Percentiles rank a stretch among this genome's conserved stretches.
Conservation (phyloP, 2,329 filamentous ascomycete species). For the Botrytis paeoniae region DNA sequence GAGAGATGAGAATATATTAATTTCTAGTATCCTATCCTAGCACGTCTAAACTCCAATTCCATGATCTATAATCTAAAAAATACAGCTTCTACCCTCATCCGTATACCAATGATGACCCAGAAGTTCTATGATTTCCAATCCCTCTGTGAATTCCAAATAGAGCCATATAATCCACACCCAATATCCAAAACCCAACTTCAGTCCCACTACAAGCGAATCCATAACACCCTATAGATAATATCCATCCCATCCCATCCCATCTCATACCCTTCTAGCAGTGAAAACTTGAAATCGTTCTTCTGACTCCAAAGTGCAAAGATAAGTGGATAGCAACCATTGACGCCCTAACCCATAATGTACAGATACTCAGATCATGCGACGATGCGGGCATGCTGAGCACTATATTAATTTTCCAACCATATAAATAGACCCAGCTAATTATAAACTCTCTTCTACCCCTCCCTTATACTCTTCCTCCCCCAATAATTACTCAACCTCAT, state of each 20-base stretch:
- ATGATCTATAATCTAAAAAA: neutral
- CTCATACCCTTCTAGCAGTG: neutral
- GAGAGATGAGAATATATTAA: neutral
- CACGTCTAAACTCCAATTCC: neutral
- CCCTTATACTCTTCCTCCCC: neutral
- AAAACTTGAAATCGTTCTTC: neutral
- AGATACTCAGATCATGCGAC: too few relatives aligned
- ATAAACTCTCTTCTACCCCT: neutral
- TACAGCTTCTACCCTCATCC: accelerated
- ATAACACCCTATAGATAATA: too few relatives aligned
- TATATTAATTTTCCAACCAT: neutral
- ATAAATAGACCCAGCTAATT: neutral
- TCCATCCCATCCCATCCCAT: neutral
- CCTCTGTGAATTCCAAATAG: neutral
- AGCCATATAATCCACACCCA: too few relatives aligned
- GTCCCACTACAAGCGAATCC: too few relatives aligned
- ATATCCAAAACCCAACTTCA: too few relatives aligned
- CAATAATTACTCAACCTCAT: neutral
- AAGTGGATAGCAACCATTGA: neutral
- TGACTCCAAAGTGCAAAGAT: neutral
- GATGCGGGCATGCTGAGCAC: neutral
- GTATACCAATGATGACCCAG: neutral
- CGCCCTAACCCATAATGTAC: neutral
- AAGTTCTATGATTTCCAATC: neutral
- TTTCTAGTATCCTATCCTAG: neutral